These are phyloP conservation scores for Pseudogymnoascus sp. DNA, from an alignment of 2,329 filamentous ascomycete genomes.

Conservation along the genomic window DNA sequence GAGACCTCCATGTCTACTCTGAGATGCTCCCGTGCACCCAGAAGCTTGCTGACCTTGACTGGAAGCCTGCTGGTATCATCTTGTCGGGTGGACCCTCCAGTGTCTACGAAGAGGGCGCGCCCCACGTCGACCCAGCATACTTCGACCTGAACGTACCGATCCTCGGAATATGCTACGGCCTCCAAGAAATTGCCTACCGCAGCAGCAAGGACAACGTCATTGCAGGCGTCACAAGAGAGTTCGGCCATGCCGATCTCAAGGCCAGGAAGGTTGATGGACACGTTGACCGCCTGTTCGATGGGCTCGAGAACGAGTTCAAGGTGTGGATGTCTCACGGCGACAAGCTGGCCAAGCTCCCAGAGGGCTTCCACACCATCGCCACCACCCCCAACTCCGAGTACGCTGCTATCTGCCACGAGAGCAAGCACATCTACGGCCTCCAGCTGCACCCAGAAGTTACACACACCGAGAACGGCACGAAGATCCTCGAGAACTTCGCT, in stretches of 20 bases:
- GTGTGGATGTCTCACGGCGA: constrained; percentile 87
- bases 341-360: constrained; percentile 68
- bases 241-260: constrained; percentile 61
- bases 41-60: constrained; percentile 67
- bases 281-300: constrained; percentile 72
- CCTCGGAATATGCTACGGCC: constrained; percentile 37
- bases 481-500: constrained; percentile 74
- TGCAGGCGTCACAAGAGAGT: constrained; percentile 59
- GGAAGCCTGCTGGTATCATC: constrained; percentile 78
- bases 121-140: constrained; percentile 73
- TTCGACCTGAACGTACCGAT: constrained; percentile 65
- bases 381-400: constrained; percentile 68
- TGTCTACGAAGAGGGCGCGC: constrained; percentile 71
- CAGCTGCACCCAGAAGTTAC: constrained; percentile 88
- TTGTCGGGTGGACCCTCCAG: constrained; percentile 64
- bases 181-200: constrained; percentile 68
- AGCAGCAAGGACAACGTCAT: constrained; percentile 57
- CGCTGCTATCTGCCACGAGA: constrained; percentile 68
- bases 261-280: constrained; percentile 51
- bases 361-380: constrained; percentile 65
- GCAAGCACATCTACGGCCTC: constrained; percentile 57
- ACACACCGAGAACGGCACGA: constrained; percentile 60
- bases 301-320: constrained; percentile 60
- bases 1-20: constrained; percentile 72
- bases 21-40: constrained; percentile 86